Evolutionary conservation across 805 yeast species (phyloP), one percentile per base, ranked within the genome.

Genomic region (Metschnikowia aberdeeniae): DNA sequence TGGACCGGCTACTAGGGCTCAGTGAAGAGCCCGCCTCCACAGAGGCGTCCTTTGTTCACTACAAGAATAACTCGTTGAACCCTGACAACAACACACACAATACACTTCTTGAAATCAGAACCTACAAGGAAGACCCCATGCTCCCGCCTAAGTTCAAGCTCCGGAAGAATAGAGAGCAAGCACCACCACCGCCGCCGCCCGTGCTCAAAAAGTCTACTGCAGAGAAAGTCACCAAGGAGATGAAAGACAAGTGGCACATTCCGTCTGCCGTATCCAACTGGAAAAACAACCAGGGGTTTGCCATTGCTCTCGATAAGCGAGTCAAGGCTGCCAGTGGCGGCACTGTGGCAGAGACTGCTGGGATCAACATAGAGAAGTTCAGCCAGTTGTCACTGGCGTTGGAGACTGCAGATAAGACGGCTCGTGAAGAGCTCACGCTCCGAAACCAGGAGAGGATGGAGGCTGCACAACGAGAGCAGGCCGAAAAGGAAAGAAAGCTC

Each of bases 181-280:
- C 82, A 0, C 83, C 86, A 0, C 76, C 84, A 0, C 79, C 88
- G 1, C 73, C 73, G 1, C 73, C 78, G 3, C 95, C 96, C 0
- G 78, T 88, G 0, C 73, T 89, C 36, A 63, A 67, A 42, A 81
- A 86, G n/a, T 50, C 54, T 12, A 50, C 59, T 9, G 73, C 80
- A 5, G 79, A 78, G 43, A 75, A 62, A 56, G 61, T 84, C 14
- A 77, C 89, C 0, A 78, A 79, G 24, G 87, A 84, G 53, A 95
- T 89, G 43, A 86, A 81, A 51, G 80, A 77, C 24, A 75, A 78
- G 49, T 92, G 97, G 97, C 75, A 76, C 39, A 89, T 93, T 27
- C 98, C 98, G 0, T 82, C 96, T 0, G 88, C 95, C 1, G 78
- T 92, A 0, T 92, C 98, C 1, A 89, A 88, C 62, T 93, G 98